phyloP scores from a whole-genome alignment of 306 rosid species.

The Begonia fuchsioides region DNA sequence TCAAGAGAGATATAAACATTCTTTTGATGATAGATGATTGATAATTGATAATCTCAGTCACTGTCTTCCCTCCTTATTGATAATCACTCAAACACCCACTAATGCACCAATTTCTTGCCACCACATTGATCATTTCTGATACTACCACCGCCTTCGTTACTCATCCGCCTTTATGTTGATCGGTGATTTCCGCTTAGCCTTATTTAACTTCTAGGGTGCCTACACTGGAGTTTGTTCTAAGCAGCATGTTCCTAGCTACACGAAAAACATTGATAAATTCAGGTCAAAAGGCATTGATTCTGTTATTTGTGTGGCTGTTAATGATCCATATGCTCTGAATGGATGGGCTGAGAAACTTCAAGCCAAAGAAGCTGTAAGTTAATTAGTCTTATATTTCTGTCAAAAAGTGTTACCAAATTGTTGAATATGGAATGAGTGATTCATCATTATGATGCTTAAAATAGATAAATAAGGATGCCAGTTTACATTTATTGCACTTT shows the following conservation, averaged over 20 bases:
- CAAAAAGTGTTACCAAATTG: background rate
- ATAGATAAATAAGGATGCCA: no score
- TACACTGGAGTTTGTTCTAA: constrained; percentile 83
- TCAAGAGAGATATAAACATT: no score
- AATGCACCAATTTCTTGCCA: no score
- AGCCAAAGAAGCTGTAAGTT: constrained; percentile 71
- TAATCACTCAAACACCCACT: no score
- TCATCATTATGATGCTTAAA: no score
- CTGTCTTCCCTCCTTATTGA: no score
- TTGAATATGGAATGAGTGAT: no score
- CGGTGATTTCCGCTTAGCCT: background rate
- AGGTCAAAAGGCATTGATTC: constrained; percentile 72
- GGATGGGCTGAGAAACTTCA: constrained; percentile 83
- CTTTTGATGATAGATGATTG: no score
- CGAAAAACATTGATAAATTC: constrained; percentile 51
- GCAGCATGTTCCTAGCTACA: constrained; percentile 87
- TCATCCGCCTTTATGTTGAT: background rate
- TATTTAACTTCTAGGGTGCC: constrained; percentile 59
- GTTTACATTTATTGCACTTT: no score
- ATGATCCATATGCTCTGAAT: constrained; percentile 67
- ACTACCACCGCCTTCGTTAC: no score
- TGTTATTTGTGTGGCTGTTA: constrained; percentile 73
- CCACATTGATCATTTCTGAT: no score
- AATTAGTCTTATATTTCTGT: background rate
- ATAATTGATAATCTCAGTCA: no score